Conservation (phyloP, 345 rosid genomes). For the Rhodamnia argentea region DNA sequence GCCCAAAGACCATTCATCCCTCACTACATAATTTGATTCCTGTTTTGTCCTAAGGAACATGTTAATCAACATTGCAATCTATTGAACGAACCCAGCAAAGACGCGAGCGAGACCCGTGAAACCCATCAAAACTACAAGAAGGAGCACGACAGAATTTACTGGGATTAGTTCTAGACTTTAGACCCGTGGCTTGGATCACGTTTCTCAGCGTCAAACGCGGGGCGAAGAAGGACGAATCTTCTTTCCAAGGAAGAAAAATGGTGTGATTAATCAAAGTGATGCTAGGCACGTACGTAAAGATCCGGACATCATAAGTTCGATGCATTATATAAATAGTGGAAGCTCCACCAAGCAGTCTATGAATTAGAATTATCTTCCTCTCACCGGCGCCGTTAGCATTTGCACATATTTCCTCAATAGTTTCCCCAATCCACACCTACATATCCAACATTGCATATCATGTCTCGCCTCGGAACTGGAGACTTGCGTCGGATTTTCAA, state of each 20-base stretch:
- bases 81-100: neutral
- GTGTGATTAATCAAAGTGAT: neutral
- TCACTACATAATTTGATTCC: neutral
- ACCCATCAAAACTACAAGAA: neutral
- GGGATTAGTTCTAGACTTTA: neutral
- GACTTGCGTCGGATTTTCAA: constrained; percentile 56
- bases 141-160: neutral
- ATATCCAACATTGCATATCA: neutral
- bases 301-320: neutral
- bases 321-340: neutral
- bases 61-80: neutral
- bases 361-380: neutral
- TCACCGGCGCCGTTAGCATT: neutral
- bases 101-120: neutral
- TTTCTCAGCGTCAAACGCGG: neutral
- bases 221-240: neutral
- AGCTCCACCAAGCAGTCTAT: neutral
- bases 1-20: neutral
- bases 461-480: constrained; percentile 25
- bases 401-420: neutral
- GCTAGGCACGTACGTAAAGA: neutral
- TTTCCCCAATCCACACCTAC: neutral
- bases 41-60: neutral
- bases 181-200: neutral
- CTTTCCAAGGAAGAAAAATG: neutral